Percentiles rank a stretch among this genome's conserved stretches.
phyloP scores from a whole-genome alignment of 2,329 filamentous ascomycete genomes.

The Aspergillus cejpii region DNA sequence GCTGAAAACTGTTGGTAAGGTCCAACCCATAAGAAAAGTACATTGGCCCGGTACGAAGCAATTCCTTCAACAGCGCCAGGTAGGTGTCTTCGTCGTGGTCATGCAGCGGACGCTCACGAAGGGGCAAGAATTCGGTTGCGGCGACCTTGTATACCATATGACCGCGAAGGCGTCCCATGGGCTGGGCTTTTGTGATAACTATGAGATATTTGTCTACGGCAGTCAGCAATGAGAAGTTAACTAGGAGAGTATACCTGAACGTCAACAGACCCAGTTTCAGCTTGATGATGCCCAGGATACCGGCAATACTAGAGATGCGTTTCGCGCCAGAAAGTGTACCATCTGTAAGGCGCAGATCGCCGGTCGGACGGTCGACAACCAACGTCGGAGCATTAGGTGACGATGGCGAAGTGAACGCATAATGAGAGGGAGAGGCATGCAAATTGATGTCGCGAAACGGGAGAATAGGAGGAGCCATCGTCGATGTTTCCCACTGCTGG shows the following conservation, averaged over 20 bases:
- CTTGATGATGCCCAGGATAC: slow-evolving; percentile 90
- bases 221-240: slow-evolving; percentile 14
- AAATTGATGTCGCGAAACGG: slow-evolving; percentile 97
- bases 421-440: slow-evolving; percentile 82
- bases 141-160: slow-evolving; percentile 94
- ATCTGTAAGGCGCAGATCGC: slow-evolving; percentile 80
- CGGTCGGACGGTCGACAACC: slow-evolving; percentile 84
- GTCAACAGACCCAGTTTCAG: slow-evolving; percentile 69
- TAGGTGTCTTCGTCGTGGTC: slow-evolving; percentile 94
- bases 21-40: slow-evolving; percentile 98
- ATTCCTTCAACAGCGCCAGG: slow-evolving; percentile 69
- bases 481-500: slow-evolving; percentile 3
- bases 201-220: slow-evolving; percentile 83
- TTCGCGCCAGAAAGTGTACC: slow-evolving; percentile 67
- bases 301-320: slow-evolving; percentile 87
- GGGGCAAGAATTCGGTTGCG: slow-evolving; percentile 83
- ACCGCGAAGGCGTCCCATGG: slow-evolving; percentile 84
- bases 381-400: slow-evolving; percentile 82
- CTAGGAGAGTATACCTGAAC: not conserved
- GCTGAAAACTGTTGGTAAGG: slow-evolving; percentile 93
- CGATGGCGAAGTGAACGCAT: slow-evolving; percentile 94
- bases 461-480: slow-evolving; percentile 40
- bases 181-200: slow-evolving; percentile 87
- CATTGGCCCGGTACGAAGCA: slow-evolving; percentile 79
- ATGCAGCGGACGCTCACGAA: slow-evolving; percentile 84